Conservation (phyloP, 805 yeast species). For the Kazachstania viticola region DNA sequence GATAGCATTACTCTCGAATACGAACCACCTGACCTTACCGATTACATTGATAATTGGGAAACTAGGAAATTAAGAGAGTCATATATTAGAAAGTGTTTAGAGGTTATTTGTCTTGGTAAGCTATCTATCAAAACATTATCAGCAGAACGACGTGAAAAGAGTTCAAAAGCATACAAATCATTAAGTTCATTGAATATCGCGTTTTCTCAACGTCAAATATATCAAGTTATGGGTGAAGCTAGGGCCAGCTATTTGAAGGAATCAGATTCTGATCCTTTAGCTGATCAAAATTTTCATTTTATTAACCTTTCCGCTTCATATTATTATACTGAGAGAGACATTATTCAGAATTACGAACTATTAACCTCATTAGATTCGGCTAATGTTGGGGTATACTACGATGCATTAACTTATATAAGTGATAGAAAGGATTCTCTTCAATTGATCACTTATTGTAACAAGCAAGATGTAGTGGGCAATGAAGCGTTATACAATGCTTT, state of each 20-base stretch:
- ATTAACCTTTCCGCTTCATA: constrained; percentile 38
- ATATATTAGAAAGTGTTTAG: constrained; percentile 42
- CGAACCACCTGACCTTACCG: constrained; percentile 38
- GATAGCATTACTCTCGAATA: constrained; percentile 20
- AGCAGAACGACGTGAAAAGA: constrained; percentile 3
- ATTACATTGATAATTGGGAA: constrained; percentile 21
- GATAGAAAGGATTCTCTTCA: constrained; percentile 36
- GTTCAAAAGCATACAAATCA: constrained; percentile 15
- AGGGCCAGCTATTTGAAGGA: constrained; percentile 3
- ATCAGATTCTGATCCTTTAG: constrained; percentile 4
- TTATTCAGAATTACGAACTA: constrained; percentile 37
- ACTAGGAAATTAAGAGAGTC: constrained; percentile 34
- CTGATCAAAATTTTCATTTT: constrained; percentile 26
- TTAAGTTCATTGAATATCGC: constrained; percentile 20
- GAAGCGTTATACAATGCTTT: constrained; percentile 35
- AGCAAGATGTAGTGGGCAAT: constrained; percentile 42
- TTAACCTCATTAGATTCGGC: constrained; percentile 33
- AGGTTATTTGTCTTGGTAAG: constrained; percentile 37
- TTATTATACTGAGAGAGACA: constrained; percentile 37
- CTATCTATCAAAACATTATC: constrained; percentile 15
- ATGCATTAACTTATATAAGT: constrained; percentile 42
- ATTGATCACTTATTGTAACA: constrained; percentile 36
- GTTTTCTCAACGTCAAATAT: constrained; percentile 19
- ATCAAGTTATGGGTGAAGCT: constrained; percentile 25
- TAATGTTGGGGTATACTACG: constrained; percentile 41